Percentiles rank a stretch among this genome's conserved stretches.
phyloP scores from a whole-genome alignment of 306 rosid genomes.

The Hippophae rhamnoides region DNA sequence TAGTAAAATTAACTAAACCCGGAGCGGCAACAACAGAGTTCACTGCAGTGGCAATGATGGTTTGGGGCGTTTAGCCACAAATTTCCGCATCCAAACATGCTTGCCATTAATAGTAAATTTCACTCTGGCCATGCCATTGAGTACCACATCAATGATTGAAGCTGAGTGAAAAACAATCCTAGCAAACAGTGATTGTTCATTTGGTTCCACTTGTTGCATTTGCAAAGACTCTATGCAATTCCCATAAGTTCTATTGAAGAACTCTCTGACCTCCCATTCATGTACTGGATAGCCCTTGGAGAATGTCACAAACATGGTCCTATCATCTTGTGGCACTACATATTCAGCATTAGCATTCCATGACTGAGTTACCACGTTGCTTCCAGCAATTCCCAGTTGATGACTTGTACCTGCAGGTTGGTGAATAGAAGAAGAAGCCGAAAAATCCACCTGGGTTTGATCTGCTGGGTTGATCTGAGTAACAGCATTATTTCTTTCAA shows the following conservation, averaged over 20 bases:
- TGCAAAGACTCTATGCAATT: conserved; percentile 47
- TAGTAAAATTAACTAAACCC: too few species aligned
- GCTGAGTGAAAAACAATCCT: conserved; percentile 33
- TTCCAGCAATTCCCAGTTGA: neutral
- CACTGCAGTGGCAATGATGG: neutral
- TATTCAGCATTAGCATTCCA: neutral
- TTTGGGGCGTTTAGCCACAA: conserved; percentile 34
- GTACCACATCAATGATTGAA: conserved; percentile 32
- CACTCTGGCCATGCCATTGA: conserved; percentile 33
- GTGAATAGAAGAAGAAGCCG: neutral
- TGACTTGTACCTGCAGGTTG: too few species aligned
- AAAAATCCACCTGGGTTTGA: conserved; percentile 2
- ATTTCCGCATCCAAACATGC: conserved; percentile 66
- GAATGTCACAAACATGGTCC: conserved; percentile 74
- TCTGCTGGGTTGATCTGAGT: neutral
- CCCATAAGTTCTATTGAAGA: conserved; percentile 30
- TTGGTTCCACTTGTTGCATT: conserved; percentile 43
- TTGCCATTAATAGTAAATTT: conserved; percentile 66
- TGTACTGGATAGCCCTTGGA: conserved; percentile 50
- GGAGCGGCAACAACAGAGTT: too few species aligned
- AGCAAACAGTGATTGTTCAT: conserved; percentile 55
- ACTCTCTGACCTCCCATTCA: conserved; percentile 53
- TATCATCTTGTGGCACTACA: conserved; percentile 24
- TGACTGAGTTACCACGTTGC: neutral
- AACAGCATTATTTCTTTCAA: neutral